These are phyloP conservation scores for Coemansia sp. DNA, from an alignment of 192 early-diverging fungal species.

Conservation along the genomic window DNA sequence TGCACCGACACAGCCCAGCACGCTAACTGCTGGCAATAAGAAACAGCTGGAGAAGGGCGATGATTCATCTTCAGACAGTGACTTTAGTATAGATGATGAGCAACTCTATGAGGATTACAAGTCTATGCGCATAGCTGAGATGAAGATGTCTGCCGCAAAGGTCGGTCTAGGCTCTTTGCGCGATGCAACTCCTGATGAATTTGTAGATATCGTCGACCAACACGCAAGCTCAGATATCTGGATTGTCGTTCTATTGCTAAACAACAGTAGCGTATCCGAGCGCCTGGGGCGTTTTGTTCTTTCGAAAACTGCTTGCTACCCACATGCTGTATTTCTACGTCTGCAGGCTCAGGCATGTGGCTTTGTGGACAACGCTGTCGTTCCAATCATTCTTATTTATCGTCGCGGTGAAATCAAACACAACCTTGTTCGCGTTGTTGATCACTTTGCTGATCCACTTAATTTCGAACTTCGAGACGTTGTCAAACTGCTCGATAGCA, in stretches of 20 bases:
- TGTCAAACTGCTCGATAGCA: slow-evolving; percentile 9
- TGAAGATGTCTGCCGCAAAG: slow-evolving; percentile 10
- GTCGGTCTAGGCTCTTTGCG: slow-evolving; percentile 14
- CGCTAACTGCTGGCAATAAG: slow-evolving; percentile 11
- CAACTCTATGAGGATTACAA: slow-evolving; percentile 36
- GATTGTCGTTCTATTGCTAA: slow-evolving; percentile 18
- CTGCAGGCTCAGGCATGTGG: slow-evolving; percentile 40
- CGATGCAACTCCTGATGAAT: slow-evolving; percentile 33
- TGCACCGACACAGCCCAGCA: slow-evolving; percentile 7
- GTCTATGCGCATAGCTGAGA: slow-evolving; percentile 22
- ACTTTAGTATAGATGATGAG: slow-evolving; percentile 20
- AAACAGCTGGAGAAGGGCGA: slow-evolving; percentile 9
- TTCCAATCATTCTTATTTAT: slow-evolving; percentile 44
- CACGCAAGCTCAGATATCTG: slow-evolving; percentile 11
- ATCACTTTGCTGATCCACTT: slow-evolving; percentile 15
- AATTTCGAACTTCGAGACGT: slow-evolving; percentile 34
- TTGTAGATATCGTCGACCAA: slow-evolving; percentile 44
- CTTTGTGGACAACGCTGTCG: slow-evolving; percentile 25
- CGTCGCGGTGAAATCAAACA: slow-evolving; percentile 31
- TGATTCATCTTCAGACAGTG: slow-evolving; percentile 1
- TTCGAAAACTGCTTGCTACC: slow-evolving; percentile 5
- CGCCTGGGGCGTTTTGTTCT: slow-evolving; percentile 21
- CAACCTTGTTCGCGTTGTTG: slow-evolving; percentile 46
- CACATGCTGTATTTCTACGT: slow-evolving; percentile 29
- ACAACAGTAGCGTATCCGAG: slow-evolving; percentile 11